Evolutionary conservation across 148 eudicot species (phyloP).

Genomic region (Dianthus caryophyllus): DNA sequence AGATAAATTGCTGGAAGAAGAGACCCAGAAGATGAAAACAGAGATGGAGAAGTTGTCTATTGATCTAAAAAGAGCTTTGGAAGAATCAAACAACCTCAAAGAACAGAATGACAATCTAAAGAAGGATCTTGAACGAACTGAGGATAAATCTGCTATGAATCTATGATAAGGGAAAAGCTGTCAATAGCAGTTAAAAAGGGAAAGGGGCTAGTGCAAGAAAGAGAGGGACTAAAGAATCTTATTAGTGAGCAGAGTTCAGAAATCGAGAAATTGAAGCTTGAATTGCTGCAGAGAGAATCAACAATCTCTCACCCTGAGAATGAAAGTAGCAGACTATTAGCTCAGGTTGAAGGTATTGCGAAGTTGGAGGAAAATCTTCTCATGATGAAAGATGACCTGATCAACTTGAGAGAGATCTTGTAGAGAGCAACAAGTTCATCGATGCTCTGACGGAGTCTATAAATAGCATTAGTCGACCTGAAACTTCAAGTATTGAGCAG

Average conservation of each 20-base stretch:
- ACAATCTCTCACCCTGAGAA: slow-evolving; percentile 38
- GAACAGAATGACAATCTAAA: slow-evolving; percentile 52
- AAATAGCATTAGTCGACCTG: slow-evolving; percentile 42
- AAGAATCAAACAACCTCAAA: slow-evolving; percentile 47
- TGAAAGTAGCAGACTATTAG: slow-evolving; percentile 47
- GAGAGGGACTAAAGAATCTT: slow-evolving; percentile 71
- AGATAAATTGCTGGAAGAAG: slow-evolving; percentile 56
- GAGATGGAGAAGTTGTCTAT: slow-evolving; percentile 38
- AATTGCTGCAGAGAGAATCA: slow-evolving; percentile 49
- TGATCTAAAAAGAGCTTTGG: slow-evolving; percentile 43
- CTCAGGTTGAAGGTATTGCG: slow-evolving; percentile 49
- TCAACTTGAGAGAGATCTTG: slow-evolving; percentile 64
- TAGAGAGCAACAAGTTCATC: slow-evolving; percentile 54
- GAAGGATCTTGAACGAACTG: slow-evolving; percentile 61
- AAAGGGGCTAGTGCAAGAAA: slow-evolving; percentile 91
- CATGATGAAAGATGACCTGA: slow-evolving; percentile 42
- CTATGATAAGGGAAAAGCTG: slow-evolving; percentile 72
- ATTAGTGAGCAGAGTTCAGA: slow-evolving; percentile 68
- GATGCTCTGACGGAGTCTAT: slow-evolving; percentile 52
- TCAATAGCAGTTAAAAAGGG: slow-evolving; percentile 98
- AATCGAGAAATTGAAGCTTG: slow-evolving; percentile 60
- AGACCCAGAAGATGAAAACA: slow-evolving; percentile 32
- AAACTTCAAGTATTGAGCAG: slow-evolving; percentile 39
- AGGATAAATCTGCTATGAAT: slow-evolving; percentile 65
- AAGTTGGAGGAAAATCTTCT: slow-evolving; percentile 60